phyloP scores from a whole-genome alignment of 192 early-diverging fungal genomes.

The Coemansia guatemalensis region DNA sequence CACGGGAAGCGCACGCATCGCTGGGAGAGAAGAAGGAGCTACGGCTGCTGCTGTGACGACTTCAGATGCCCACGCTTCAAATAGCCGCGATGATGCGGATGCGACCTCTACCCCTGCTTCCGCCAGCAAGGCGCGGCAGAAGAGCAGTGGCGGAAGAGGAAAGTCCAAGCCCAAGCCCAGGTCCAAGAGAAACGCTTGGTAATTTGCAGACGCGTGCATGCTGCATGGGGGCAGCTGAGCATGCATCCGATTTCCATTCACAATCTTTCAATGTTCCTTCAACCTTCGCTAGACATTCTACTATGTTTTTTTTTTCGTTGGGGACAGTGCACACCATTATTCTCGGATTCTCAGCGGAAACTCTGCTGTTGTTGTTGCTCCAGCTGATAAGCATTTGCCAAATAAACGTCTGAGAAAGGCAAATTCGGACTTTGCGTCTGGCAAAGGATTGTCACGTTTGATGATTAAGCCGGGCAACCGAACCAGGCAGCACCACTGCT shows the following conservation, averaged over 20 bases:
- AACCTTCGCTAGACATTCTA: neutral
- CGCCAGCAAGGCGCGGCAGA: slow-evolving; percentile 19
- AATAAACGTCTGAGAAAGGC: neutral
- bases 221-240: slow-evolving; percentile 5
- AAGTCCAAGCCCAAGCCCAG: slow-evolving; percentile 35
- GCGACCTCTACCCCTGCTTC: neutral
- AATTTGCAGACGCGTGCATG: neutral
- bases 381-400: neutral
- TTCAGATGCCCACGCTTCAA: neutral
- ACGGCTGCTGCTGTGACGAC: neutral
- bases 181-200: slow-evolving; percentile 24
- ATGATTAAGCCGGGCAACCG: neutral
- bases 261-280: neutral
- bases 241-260: neutral
- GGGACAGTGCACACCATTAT: neutral
- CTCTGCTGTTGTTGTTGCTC: neutral
- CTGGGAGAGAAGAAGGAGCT: slow-evolving; percentile 8
- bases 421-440: neutral
- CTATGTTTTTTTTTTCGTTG: neutral
- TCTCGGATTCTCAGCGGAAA: neutral
- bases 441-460: neutral
- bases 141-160: slow-evolving; percentile 25
- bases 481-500: neutral
- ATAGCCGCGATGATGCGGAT: neutral
- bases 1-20: slow-evolving; percentile 52